Conservation (phyloP, 1,284 basidiomycete species). For the Malassezia sympodialis region DNA sequence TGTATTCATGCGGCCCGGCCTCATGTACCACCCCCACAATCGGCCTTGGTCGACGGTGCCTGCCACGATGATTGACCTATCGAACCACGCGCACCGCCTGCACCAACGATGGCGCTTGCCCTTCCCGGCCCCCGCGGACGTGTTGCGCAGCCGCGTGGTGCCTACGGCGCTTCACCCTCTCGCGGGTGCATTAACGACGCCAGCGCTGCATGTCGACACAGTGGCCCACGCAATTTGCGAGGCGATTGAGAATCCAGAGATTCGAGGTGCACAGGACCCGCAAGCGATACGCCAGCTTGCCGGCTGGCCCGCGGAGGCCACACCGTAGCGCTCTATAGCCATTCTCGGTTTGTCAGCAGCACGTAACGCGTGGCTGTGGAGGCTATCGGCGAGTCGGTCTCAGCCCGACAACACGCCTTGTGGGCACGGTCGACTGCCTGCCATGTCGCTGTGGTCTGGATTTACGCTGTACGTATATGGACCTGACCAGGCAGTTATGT, state of each 20-base stretch:
- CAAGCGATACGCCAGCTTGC: slow-evolving; percentile 30
- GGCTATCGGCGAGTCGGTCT: background rate
- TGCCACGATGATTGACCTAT: slow-evolving; percentile 69
- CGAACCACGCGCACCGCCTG: slow-evolving; percentile 27
- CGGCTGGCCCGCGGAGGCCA: slow-evolving; percentile 20
- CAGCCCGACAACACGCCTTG: background rate
- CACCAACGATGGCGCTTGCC: slow-evolving; percentile 49
- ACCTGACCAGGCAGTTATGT: slow-evolving; percentile 7
- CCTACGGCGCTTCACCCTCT: slow-evolving; percentile 55
- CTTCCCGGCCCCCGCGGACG: slow-evolving; percentile 55
- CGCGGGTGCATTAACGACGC: slow-evolving; percentile 65
- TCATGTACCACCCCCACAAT: slow-evolving; percentile 89
- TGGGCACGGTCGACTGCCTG: background rate
- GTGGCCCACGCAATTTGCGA: slow-evolving; percentile 72
- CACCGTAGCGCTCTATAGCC: background rate
- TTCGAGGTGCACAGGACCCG: slow-evolving; percentile 25
- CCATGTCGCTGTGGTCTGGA: slow-evolving; percentile 17
- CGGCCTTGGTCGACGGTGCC: slow-evolving; percentile 76
- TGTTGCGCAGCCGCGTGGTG: slow-evolving; percentile 19
- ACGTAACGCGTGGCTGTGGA: background rate
- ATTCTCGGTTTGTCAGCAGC: background rate
- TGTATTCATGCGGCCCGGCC: slow-evolving; percentile 48
- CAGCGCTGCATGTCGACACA: slow-evolving; percentile 89
- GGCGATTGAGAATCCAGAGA: slow-evolving; percentile 49
- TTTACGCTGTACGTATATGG: slow-evolving; percentile 13